Percentiles rank a stretch among this genome's conserved stretches.
Conservation (phyloP, 164 flowering plant species). For the Malania oleifera region DNA sequence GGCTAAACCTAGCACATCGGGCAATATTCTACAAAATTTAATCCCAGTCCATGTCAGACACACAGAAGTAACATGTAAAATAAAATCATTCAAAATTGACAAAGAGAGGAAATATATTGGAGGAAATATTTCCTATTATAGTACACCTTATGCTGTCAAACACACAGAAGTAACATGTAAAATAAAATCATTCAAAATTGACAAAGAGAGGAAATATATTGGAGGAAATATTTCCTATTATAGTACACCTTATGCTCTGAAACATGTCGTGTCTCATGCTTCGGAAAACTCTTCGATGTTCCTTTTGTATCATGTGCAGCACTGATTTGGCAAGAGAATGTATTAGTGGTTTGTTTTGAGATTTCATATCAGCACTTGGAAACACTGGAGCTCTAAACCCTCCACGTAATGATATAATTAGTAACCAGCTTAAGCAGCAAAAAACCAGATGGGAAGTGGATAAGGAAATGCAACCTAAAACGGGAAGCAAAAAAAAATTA, state of each 20-base stretch:
- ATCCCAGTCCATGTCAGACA: constrained; percentile 8
- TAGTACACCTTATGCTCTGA: constrained; percentile 76
- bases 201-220: neutral
- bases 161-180: constrained; percentile 8
- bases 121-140: neutral
- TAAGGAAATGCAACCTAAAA: neutral
- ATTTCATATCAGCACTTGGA: no score
- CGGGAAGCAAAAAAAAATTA: no score
- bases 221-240: neutral
- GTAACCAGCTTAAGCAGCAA: no score
- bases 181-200: neutral
- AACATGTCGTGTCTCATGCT: constrained; percentile 79
- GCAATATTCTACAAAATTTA: constrained; percentile 55
- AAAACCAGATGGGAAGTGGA: neutral
- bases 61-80: neutral
- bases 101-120: neutral
- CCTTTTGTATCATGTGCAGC: constrained; percentile 61
- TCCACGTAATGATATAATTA: no score
- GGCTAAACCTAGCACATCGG: constrained; percentile 88
- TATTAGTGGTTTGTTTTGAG: neutral
- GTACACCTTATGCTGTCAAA: constrained; percentile 80
- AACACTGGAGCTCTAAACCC: no score
- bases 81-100: neutral
- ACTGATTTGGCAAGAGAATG: constrained; percentile 29
- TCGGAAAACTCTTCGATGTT: constrained; percentile 64